Evolutionary conservation across 352 stramenopile species (phyloP).

Genomic region (Phytophthora citrophthora): DNA sequence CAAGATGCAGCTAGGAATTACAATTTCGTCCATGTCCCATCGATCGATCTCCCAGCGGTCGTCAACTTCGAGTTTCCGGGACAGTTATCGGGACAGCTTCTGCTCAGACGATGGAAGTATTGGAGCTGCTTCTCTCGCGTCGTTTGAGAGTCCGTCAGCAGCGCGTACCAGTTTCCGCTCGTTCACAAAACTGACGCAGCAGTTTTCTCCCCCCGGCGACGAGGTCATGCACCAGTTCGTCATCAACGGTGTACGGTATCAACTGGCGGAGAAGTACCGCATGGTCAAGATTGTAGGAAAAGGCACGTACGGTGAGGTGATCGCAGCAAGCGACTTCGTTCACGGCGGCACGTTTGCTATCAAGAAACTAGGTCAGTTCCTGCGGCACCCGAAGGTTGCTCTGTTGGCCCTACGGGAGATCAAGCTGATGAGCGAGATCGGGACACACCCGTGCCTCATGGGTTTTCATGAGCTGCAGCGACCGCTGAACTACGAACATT

Average conservation of each 20-base stretch:
- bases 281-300: conserved; percentile 92
- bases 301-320: conserved; percentile 91
- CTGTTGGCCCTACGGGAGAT: conserved; percentile 87
- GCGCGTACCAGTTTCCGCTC: conserved; percentile 45
- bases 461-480: conserved; percentile 85
- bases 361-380: conserved; percentile 89
- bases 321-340: conserved; percentile 87
- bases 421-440: conserved; percentile 89
- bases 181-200: conserved; percentile 42
- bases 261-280: conserved; percentile 86
- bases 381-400: conserved; percentile 86
- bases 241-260: conserved; percentile 88
- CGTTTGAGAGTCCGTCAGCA: conserved; percentile 21
- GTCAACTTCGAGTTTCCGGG: conserved; percentile 35
- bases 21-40: conserved; percentile 71
- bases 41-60: conserved; percentile 45
- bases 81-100: conserved; percentile 40
- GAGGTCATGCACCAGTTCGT: conserved; percentile 91
- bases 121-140: conserved; percentile 23
- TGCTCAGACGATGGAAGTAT: conserved; percentile 36
- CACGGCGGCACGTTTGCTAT: conserved; percentile 88
- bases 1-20: conserved; percentile 71
- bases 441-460: conserved; percentile 79
- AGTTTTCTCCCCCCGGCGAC: conserved; percentile 40
- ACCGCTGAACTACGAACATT: conserved; percentile 87